Evolutionary conservation across 164 flowering plant genomes (phyloP).

Genomic region (Warburgia ugandensis): DNA sequence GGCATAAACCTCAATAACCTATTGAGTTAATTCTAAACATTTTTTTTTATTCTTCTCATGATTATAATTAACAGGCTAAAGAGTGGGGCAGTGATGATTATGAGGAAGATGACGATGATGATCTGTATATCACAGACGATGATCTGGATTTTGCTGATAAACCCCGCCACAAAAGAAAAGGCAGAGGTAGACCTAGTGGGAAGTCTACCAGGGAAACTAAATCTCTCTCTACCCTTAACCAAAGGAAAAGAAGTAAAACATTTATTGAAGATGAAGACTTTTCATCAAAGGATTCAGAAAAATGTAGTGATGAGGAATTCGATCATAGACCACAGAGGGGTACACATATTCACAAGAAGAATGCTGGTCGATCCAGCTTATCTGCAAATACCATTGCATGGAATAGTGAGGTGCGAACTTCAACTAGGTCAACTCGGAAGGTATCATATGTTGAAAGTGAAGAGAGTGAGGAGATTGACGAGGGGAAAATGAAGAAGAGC

Average conservation of each 20-base stretch:
- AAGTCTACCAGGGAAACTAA: conserved; percentile 42
- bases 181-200: conserved; percentile 35
- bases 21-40: neutral
- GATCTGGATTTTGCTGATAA: conserved; percentile 40
- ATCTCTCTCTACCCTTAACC: conserved; percentile 27
- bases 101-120: conserved; percentile 68
- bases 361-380: conserved; percentile 31
- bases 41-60: conserved; percentile 4
- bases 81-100: conserved; percentile 69
- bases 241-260: conserved; percentile 48
- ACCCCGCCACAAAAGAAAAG: conserved; percentile 31
- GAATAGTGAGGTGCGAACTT: conserved; percentile 66
- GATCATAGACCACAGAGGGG: conserved; percentile 39
- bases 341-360: conserved; percentile 32
- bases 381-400: conserved; percentile 23
- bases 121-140: conserved; percentile 60
- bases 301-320: conserved; percentile 60
- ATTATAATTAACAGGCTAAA: conserved; percentile 44
- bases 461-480: conserved; percentile 86
- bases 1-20: neutral
- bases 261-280: conserved; percentile 57
- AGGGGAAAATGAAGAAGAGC: conserved; percentile 52
- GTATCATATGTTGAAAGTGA: conserved; percentile 98
- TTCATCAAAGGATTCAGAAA: conserved; percentile 57
- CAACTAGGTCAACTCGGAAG: conserved; percentile 74